Conservation (phyloP, 116 monocot genomes). For the Phalaenopsis hybrid region DNA sequence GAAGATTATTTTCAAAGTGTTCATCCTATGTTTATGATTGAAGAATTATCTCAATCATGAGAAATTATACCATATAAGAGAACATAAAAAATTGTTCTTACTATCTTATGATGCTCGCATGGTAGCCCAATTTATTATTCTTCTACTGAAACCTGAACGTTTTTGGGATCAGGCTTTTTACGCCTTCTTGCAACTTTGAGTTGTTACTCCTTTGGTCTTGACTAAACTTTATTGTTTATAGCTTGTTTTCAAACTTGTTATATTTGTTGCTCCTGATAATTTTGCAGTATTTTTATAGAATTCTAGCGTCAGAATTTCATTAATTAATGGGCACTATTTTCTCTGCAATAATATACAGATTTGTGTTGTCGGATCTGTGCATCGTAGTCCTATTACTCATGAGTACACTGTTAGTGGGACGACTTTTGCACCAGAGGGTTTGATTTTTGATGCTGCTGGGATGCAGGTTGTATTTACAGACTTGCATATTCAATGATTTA, state of each 20-base stretch:
- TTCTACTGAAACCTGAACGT: neutral
- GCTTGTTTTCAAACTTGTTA: neutral
- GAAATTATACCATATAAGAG: neutral
- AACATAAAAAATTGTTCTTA: neutral
- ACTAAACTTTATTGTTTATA: neutral
- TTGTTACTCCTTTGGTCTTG: neutral
- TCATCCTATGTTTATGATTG: slow-evolving; percentile 3
- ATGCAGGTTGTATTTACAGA: slow-evolving; percentile 42
- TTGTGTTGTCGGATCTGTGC: slow-evolving; percentile 87
- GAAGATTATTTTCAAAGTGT: neutral
- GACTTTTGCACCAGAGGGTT: slow-evolving; percentile 94
- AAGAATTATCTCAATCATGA: neutral
- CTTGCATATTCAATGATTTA: slow-evolving; percentile 1
- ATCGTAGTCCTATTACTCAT: slow-evolving; percentile 65
- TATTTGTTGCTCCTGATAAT: neutral
- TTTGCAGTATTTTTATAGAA: neutral
- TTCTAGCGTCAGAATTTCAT: neutral
- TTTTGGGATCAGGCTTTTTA: neutral
- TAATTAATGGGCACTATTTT: slow-evolving; percentile 5
- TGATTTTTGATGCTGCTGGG: slow-evolving; percentile 73
- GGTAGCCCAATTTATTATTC: neutral
- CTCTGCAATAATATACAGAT: slow-evolving; percentile 34
- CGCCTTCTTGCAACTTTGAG: neutral
- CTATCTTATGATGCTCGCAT: neutral
- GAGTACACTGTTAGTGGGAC: slow-evolving; percentile 86